Evolutionary conservation across 2,329 filamentous ascomycete genomes (phyloP), one percentile per base, ranked within the genome.

Genomic region (Pezizomycotina sp.): DNA sequence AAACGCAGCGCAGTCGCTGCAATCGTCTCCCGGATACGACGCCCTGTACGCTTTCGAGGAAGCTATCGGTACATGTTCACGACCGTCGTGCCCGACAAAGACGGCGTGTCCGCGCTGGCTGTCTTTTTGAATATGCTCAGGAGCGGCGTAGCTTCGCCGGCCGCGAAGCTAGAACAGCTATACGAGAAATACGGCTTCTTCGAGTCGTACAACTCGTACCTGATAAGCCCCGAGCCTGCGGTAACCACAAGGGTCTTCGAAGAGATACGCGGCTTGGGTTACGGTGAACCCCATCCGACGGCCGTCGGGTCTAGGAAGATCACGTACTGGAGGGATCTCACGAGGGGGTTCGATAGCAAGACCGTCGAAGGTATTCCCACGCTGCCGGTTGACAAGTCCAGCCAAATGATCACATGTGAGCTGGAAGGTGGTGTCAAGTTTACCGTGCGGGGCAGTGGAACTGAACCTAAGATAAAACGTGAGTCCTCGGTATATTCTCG

Each of bases 31-130:
- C 36, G 67, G 65, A 15, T 66, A 65, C 46, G 56, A 62, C 14
- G 62, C 67, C 1, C 57, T 62, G 0, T 74, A 66, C 48, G 70
- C 69, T 1, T 76, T 69, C 46, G 71, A 76, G 53, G 71, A 76
- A 55, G 71, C 71, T 5, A 62, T 76, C 14, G 71, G 71, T 76
- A 73, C 53, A 75, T 75, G 71, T 71, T 75, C 36, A 62, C 70
- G 0, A 55, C 61, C 5, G 65, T 74, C 1, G 69, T 69, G 24
- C 65, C 69, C 47, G 71, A 76, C 54, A 76, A 76, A 49, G 71
- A 76, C 51, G 71, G 69, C 3, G 65, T 76, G 37, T 63, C 67
- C 4, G 69, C 70, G 2, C 67, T 70, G 3, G 61, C 65, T 7
- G 59, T 72, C 10, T 75, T 75, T 51, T 55, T 75, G 4, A 42